A percentile compares a stretch with the other conserved stretches of the same genome.
These are phyloP conservation scores for Platanthera guangdongensis DNA, from an alignment of 106 monocot species.

Conservation along the genomic window DNA sequence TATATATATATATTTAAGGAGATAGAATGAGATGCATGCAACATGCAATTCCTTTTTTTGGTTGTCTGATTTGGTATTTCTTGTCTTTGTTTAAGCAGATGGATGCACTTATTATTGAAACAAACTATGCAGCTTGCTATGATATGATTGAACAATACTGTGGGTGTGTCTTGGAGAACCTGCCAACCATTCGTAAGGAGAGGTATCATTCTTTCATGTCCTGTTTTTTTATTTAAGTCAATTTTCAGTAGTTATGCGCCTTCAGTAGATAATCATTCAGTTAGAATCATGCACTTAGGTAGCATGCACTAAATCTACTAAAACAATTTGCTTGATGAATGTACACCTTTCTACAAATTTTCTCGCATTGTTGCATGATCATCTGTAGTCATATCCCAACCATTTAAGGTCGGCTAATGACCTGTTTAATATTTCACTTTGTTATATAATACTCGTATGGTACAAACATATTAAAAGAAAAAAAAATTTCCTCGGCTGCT, in stretches of 20 bases:
- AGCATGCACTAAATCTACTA: not conserved
- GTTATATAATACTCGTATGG: no score
- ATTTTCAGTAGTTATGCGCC: not conserved
- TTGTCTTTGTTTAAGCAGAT: constrained; percentile 37
- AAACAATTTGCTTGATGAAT: not conserved
- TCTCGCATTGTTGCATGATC: not conserved
- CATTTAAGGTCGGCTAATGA: not conserved
- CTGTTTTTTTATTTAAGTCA: not conserved
- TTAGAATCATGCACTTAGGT: not conserved
- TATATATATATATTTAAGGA: no score
- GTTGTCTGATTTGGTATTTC: not conserved
- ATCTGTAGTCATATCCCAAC: not conserved
- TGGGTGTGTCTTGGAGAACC: constrained; percentile 28
- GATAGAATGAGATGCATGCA: no score
- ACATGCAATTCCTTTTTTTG: not conserved
- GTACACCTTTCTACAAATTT: not conserved
- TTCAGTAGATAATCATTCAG: not conserved
- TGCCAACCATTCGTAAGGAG: constrained; percentile 46
- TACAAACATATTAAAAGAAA: no score
- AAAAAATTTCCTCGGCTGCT: not conserved
- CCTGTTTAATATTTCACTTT: not conserved
- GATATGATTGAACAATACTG: constrained; percentile 66
- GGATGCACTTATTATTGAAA: constrained; percentile 53
- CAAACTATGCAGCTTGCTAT: constrained; percentile 61
- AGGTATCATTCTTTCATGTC: constrained; percentile 27